Evolutionary conservation across 208 protist species (phyloP).

Genomic region (Phytomonas serpens): DNA sequence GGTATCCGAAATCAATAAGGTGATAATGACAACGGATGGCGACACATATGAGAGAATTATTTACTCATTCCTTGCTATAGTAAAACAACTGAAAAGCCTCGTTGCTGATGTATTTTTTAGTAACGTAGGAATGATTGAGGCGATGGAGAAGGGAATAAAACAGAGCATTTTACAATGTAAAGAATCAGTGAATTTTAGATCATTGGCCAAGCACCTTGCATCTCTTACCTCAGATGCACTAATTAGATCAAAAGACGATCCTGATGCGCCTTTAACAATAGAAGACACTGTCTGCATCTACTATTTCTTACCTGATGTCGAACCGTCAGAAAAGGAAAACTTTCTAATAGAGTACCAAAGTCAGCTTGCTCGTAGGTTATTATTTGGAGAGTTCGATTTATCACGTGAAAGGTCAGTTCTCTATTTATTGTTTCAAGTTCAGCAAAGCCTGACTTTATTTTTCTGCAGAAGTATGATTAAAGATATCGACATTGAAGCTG

Average conservation of each 20-base stretch:
- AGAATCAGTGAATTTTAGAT: slow-evolving; percentile 14
- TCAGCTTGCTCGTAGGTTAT: slow-evolving; percentile 26
- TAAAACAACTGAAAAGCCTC: not conserved
- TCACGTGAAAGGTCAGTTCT: slow-evolving; percentile 22
- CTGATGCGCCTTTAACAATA: slow-evolving; percentile 10
- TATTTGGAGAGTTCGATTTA: slow-evolving; percentile 22
- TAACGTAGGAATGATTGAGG: slow-evolving; percentile 28
- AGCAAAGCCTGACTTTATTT: slow-evolving; percentile 37
- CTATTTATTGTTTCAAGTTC: slow-evolving; percentile 25
- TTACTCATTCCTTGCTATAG: not conserved
- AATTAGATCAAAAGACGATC: slow-evolving; percentile 8
- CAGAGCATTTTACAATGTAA: slow-evolving; percentile 17
- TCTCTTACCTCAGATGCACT: slow-evolving; percentile 14
- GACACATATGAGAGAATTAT: not conserved
- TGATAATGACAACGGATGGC: not conserved
- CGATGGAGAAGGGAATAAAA: slow-evolving; percentile 30
- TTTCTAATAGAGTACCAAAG: slow-evolving; percentile 27
- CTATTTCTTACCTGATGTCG: slow-evolving; percentile 35
- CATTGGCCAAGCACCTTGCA: slow-evolving; percentile 21
- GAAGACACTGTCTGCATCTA: slow-evolving; percentile 37
- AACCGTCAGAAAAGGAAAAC: slow-evolving; percentile 23
- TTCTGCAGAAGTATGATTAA: slow-evolving; percentile 38
- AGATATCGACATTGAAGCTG: slow-evolving; percentile 4
- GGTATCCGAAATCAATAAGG: not conserved
- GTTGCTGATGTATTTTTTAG: slow-evolving; percentile 18